These are phyloP conservation scores for Abrus precatorius DNA, from an alignment of 306 rosid species.

Conservation along the genomic window DNA sequence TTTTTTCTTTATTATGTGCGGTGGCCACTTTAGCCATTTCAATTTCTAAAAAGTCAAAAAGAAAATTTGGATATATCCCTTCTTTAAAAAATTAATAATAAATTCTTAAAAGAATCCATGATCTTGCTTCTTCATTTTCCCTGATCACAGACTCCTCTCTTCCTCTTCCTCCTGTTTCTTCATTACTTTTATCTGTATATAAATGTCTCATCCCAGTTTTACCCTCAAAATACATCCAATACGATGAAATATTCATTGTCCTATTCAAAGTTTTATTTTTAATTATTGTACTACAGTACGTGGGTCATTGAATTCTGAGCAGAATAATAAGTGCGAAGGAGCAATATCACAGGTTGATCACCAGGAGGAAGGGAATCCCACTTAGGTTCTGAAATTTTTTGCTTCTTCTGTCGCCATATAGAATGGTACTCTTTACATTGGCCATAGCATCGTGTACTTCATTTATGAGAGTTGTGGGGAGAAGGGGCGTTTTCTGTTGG, in stretches of 20 bases:
- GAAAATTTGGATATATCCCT: constrained; percentile 32
- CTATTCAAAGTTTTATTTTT: not conserved
- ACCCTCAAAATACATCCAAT: constrained; percentile 28
- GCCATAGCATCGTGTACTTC: constrained; percentile 45
- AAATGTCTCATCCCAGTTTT: not conserved
- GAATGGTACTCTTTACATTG: constrained; percentile 36
- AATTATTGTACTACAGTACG: constrained; percentile 41
- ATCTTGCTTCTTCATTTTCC: not conserved
- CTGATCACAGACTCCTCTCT: not conserved
- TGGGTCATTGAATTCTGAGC: constrained; percentile 55
- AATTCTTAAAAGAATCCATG: not conserved
- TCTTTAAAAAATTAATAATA: not conserved
- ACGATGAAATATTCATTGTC: constrained; percentile 12
- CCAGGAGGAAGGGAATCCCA: constrained; percentile 54
- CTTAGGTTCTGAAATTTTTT: constrained; percentile 45
- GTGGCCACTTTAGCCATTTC: constrained; percentile 55
- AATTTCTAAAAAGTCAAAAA: constrained; percentile 52
- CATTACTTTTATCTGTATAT: not conserved
- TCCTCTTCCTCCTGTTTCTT: not conserved
- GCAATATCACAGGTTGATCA: constrained; percentile 54
- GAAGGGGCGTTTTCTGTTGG: constrained; percentile 34
- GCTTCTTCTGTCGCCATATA: constrained; percentile 56
- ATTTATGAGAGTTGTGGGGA: constrained; percentile 43
- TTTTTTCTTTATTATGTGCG: constrained; percentile 47
- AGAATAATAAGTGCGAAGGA: constrained; percentile 52